Conservation (phyloP, 2,329 filamentous ascomycete genomes). For the Fonsecaea pugnacius region DNA sequence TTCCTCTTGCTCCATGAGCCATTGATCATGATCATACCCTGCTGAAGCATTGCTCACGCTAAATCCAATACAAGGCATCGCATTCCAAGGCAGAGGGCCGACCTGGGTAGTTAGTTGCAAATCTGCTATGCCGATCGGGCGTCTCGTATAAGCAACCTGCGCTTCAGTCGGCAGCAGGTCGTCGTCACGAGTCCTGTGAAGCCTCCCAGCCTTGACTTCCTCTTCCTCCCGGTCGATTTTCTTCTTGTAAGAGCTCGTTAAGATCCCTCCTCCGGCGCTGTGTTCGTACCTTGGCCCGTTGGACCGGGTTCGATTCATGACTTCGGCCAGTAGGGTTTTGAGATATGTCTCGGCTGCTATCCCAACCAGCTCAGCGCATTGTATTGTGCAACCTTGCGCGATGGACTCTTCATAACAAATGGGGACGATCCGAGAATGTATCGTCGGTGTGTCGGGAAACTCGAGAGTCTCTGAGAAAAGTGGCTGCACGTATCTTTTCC, state of each 20-base stretch:
- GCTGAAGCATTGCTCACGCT: conserved; percentile 72
- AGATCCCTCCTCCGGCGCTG: conserved; percentile 70
- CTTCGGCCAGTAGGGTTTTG: conserved; percentile 62
- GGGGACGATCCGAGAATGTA: conserved; percentile 64
- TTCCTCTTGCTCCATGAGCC: conserved; percentile 48
- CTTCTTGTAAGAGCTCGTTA: conserved; percentile 76
- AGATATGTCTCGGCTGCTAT: conserved; percentile 66
- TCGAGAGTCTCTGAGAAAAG: conserved; percentile 66
- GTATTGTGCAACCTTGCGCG: conserved; percentile 56
- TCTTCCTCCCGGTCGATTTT: conserved; percentile 78
- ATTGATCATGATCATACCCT: conserved; percentile 75
- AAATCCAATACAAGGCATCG: conserved; percentile 76
- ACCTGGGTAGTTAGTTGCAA: conserved; percentile 75
- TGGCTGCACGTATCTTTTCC: conserved; percentile 66
- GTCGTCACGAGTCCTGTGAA: conserved; percentile 70
- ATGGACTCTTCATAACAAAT: conserved; percentile 70
- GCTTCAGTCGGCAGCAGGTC: conserved; percentile 81
- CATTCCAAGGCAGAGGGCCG: conserved; percentile 73
- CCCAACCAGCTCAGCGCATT: conserved; percentile 64
- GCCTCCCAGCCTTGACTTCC: conserved; percentile 71
- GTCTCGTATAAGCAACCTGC: conserved; percentile 72
- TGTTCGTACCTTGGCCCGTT: conserved; percentile 64
- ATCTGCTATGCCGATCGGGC: conserved; percentile 76
- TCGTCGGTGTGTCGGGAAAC: conserved; percentile 63
- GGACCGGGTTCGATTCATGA: conserved; percentile 59